Conservation (phyloP, 1,284 basidiomycete genomes). For the Trichosporon inkin region DNA sequence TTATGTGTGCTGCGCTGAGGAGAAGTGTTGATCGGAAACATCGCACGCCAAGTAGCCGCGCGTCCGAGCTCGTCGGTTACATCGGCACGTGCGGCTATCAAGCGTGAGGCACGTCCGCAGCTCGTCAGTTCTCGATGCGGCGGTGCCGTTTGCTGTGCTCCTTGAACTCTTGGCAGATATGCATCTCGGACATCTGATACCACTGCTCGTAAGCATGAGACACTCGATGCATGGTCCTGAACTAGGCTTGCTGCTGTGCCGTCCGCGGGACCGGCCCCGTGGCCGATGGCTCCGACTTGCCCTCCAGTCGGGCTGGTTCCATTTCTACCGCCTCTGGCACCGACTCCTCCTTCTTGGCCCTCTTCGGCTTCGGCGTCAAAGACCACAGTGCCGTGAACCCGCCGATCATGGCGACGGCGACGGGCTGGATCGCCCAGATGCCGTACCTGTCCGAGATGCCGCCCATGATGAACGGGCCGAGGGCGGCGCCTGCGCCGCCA, state of each 20-base stretch:
- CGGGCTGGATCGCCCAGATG: slow-evolving; percentile 22
- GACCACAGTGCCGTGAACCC: slow-evolving; percentile 14
- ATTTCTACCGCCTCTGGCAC: neutral
- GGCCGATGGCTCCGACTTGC: too few species aligned
- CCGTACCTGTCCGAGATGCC: slow-evolving; percentile 19
- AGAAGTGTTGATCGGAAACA: neutral
- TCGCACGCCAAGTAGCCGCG: neutral
- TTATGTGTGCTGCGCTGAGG: too few species aligned
- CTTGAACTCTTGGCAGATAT: too few species aligned
- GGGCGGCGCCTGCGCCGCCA: slow-evolving; percentile 61
- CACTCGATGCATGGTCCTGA: neutral
- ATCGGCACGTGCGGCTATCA: neutral
- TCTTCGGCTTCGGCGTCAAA: slow-evolving; percentile 15
- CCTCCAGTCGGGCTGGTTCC: neutral
- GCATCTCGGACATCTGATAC: too few species aligned
- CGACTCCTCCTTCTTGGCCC: neutral
- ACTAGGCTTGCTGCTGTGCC: too few species aligned
- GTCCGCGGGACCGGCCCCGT: too few species aligned
- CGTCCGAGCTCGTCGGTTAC: neutral
- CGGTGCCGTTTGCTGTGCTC: too few species aligned
- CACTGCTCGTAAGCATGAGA: too few species aligned
- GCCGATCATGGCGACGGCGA: slow-evolving; percentile 19
- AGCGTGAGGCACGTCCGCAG: too few species aligned
- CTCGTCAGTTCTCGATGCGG: too few species aligned
- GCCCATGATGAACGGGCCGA: slow-evolving; percentile 55